Evolutionary conservation across 2,329 filamentous ascomycete species (phyloP), one percentile per base, ranked within the genome.

Genomic region (Colletotrichum horii): DNA sequence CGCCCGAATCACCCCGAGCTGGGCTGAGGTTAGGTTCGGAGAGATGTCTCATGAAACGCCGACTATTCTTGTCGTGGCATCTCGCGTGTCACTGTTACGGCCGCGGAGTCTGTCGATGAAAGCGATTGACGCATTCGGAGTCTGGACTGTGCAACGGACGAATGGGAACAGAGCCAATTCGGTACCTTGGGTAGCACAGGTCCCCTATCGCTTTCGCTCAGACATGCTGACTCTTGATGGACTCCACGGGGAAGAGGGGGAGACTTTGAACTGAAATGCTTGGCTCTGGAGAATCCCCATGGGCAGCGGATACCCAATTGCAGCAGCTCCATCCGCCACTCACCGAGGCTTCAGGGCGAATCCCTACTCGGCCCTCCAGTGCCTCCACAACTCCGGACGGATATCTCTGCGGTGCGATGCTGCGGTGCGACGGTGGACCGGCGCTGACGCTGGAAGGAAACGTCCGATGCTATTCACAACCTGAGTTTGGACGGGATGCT

Each of bases 51-150:
- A 75, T 75, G 73, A 75, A 73, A 73, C 68, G 64, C 56, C 38
- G 70, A 28, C 64, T 75, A 68, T 68, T 75, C 69, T 73, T 65
- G 38, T 73, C 73, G 70, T 75, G 64, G 64, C 73, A 75, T 67
- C 56, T 62, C 73, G 70, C 73, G 69, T 73, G 56, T 75, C 69
- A 75, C 55, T 68, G 69, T 73, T 58, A 26, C 64, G 43, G 70
- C 62, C 56, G 48, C 64, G 62, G 58, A 75, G 26, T 28, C 32
- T 62, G 62, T 64, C 12, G 73, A 72, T 58, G 56, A 68, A 67
- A 61, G 56, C 64, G 28, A 65, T 68, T 58, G 70, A 68, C 69
- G 73, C 56, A 56, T 73, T 36, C 56, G 28, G 34, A 68, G 56
- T 66, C 36, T 72, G 68, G 26, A 60, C 43, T 52, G 15, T 14